Percentiles rank a stretch among this genome's conserved stretches.
These are phyloP conservation scores for Herpetomonas samuelpessoai DNA, from an alignment of 208 protist genomes.

Conservation along the genomic window DNA sequence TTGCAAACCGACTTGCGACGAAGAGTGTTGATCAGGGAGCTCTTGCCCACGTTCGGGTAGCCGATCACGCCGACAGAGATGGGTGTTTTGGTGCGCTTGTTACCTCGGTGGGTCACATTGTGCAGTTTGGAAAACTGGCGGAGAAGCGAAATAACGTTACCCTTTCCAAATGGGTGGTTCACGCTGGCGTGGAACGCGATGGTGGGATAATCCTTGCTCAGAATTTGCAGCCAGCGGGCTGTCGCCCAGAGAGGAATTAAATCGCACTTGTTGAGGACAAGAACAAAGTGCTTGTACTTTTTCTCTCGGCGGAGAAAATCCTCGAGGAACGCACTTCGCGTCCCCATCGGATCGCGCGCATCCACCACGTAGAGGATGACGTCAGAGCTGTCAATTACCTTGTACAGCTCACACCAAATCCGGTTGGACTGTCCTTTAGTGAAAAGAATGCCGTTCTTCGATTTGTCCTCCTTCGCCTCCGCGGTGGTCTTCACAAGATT, in stretches of 20 bases:
- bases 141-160: conserved; percentile 98
- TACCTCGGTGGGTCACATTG: conserved; percentile 85
- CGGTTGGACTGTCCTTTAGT: conserved; percentile 98
- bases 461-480: conserved; percentile 47
- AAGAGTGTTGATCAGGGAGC: conserved; percentile 99
- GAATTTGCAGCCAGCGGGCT: conserved; percentile 94
- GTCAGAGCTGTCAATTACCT: conserved; percentile 99
- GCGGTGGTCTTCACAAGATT: conserved; percentile 26
- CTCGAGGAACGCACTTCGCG: conserved; percentile 93
- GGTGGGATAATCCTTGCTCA: conserved; percentile 98
- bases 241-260: conserved; percentile 99
- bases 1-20: conserved; percentile 98
- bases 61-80: conserved; percentile 95
- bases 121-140: conserved; percentile 95
- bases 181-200: conserved; percentile 99
- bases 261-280: conserved; percentile 99
- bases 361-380: conserved; percentile 99
- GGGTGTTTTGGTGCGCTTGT: conserved; percentile 83
- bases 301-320: conserved; percentile 94
- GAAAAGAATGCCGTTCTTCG: conserved; percentile 91
- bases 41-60: conserved; percentile 99
- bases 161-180: conserved; percentile 99
- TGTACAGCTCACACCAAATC: conserved; percentile 99
- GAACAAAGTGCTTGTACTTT: conserved; percentile 99
- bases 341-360: conserved; percentile 98